Conservation (phyloP, 2,329 filamentous ascomycete genomes). For the Aspergillus latus region DNA sequence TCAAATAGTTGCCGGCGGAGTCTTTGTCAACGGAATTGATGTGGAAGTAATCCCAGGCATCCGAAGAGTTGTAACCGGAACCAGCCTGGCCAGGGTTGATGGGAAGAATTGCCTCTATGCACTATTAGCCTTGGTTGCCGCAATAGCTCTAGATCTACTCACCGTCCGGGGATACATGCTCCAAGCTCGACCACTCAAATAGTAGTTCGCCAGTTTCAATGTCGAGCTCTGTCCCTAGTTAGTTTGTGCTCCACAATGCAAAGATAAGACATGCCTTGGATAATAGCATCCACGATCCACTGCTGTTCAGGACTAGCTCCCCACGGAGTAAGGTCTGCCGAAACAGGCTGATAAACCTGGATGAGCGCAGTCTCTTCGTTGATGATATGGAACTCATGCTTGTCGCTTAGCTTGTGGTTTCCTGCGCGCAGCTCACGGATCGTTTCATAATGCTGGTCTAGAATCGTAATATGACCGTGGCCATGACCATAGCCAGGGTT, state of each 20-base stretch:
- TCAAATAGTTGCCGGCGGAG: not conserved
- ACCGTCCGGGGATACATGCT: constrained; percentile 55
- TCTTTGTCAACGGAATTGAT: not conserved
- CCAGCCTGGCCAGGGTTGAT: constrained; percentile 49
- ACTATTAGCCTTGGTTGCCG: constrained; percentile 1
- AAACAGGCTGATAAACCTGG: constrained; percentile 55
- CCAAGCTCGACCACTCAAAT: constrained; percentile 61
- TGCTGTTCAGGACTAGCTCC: constrained; percentile 51
- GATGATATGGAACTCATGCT: constrained; percentile 58
- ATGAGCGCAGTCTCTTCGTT: constrained; percentile 56
- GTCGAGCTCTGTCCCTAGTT: constrained; percentile 37
- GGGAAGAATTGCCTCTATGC: constrained; percentile 47
- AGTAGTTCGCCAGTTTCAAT: constrained; percentile 56
- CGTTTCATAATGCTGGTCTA: constrained; percentile 57
- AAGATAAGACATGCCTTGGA: constrained; percentile 50
- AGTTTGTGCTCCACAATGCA: not conserved
- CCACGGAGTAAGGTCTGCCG: constrained; percentile 46
- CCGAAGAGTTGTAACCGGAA: constrained; percentile 37
- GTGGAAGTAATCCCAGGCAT: constrained; percentile 34
- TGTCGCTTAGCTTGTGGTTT: constrained; percentile 50
- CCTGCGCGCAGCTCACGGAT: constrained; percentile 53
- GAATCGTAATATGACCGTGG: constrained; percentile 54
- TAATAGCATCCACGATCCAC: constrained; percentile 57
- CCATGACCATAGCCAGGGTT: constrained; percentile 55
- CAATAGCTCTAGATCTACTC: constrained; percentile 26